phyloP scores from a whole-genome alignment of 2,329 filamentous ascomycete species.

The Ilyonectria robusta region DNA sequence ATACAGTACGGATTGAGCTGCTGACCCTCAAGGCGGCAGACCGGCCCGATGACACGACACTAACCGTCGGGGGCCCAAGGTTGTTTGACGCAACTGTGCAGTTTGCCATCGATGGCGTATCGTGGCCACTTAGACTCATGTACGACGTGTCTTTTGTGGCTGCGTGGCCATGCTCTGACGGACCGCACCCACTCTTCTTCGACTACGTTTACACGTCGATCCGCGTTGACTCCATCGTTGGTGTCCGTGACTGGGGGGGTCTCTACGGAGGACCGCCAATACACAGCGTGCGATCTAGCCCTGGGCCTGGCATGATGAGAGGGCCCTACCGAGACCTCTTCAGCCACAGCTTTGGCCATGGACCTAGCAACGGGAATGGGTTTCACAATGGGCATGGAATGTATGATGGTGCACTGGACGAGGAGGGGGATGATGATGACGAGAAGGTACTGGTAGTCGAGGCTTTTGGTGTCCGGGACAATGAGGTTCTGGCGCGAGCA shows the following conservation, averaged over 20 bases:
- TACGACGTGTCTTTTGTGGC: constrained; percentile 77
- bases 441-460: constrained; percentile 80
- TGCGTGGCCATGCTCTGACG: constrained; percentile 75
- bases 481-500: constrained; percentile 81
- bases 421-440: constrained; percentile 63
- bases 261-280: constrained; percentile 53
- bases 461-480: constrained; percentile 80
- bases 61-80: constrained; percentile 54
- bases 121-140: constrained; percentile 73
- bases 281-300: constrained; percentile 54
- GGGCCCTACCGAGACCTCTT: constrained; percentile 46
- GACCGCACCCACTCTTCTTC: constrained; percentile 79
- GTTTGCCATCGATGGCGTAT: constrained; percentile 74
- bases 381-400: constrained; percentile 32
- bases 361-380: constrained; percentile 32
- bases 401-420: constrained; percentile 31
- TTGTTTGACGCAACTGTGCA: constrained; percentile 73
- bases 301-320: constrained; percentile 49
- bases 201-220: constrained; percentile 75
- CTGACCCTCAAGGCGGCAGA: constrained; percentile 70
- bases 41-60: constrained; percentile 40
- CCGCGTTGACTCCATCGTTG: constrained; percentile 75
- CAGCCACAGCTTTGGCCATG: constrained; percentile 43
- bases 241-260: constrained; percentile 76
- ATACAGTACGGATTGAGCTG: constrained; percentile 79